Conservation (phyloP, 2,329 filamentous ascomycete species). For the Fusarium denticulatum region DNA sequence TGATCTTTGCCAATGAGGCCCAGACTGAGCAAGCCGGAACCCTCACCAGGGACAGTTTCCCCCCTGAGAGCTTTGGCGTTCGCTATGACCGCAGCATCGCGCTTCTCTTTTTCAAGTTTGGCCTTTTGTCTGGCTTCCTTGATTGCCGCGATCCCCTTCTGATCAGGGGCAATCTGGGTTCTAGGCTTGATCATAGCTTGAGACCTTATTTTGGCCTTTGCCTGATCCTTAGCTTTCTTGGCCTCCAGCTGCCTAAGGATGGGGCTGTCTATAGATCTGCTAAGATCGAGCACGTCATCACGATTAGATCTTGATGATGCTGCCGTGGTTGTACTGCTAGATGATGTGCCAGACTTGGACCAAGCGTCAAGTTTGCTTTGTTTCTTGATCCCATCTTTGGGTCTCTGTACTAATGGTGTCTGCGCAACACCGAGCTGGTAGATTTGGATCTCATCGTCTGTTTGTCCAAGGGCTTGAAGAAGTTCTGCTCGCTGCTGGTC, state of each 20-base stretch:
- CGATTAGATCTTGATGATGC: slow-evolving; percentile 52
- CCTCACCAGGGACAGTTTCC: slow-evolving; percentile 68
- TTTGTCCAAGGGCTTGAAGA: slow-evolving; percentile 68
- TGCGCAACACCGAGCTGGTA: slow-evolving; percentile 52
- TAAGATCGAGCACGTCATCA: slow-evolving; percentile 59
- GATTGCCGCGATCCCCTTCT: slow-evolving; percentile 58
- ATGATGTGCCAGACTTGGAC: slow-evolving; percentile 61
- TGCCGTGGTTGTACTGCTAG: slow-evolving; percentile 31
- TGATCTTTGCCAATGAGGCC: slow-evolving; percentile 83
- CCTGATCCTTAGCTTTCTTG: slow-evolving; percentile 46
- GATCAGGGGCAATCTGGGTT: slow-evolving; percentile 46
- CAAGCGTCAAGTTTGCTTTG: slow-evolving; percentile 71
- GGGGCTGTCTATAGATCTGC: slow-evolving; percentile 58
- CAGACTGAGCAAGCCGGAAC: slow-evolving; percentile 79
- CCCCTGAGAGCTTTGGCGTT: slow-evolving; percentile 64
- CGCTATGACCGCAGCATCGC: slow-evolving; percentile 77
- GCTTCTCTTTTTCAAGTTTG: slow-evolving; percentile 76
- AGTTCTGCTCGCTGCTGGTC: slow-evolving; percentile 87
- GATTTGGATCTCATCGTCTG: slow-evolving; percentile 64
- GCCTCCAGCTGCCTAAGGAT: slow-evolving; percentile 59
- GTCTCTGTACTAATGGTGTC: slow-evolving; percentile 33
- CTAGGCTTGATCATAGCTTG: slow-evolving; percentile 45
- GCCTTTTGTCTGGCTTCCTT: slow-evolving; percentile 79
- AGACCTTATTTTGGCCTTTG: slow-evolving; percentile 45
- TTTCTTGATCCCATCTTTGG: slow-evolving; percentile 57